Conservation (phyloP, 2,329 filamentous ascomycete genomes). For the Apiospora aurea region DNA sequence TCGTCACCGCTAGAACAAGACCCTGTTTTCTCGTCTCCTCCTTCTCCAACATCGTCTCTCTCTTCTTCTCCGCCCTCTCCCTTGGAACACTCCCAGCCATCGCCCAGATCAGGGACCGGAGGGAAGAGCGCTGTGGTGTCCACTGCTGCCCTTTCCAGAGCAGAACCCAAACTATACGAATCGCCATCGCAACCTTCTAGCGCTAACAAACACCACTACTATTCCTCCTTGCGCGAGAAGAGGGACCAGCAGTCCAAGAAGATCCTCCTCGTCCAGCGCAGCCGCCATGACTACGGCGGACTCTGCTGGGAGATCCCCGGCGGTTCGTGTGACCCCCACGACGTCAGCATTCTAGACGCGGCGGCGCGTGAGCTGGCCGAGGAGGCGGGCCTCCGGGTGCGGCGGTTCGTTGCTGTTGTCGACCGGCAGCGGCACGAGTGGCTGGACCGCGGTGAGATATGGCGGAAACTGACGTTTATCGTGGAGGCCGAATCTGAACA, state of each 20-base stretch:
- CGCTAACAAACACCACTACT: background rate
- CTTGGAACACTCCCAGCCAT: background rate
- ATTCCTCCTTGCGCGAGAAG: background rate
- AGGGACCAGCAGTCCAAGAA: background rate
- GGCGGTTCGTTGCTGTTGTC: slow-evolving; percentile 44
- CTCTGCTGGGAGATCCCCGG: slow-evolving; percentile 57
- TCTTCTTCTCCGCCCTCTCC: background rate
- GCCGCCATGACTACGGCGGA: slow-evolving; percentile 52
- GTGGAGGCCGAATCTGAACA: slow-evolving; percentile 24
- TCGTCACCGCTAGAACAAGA: background rate
- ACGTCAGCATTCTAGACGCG: slow-evolving; percentile 50
- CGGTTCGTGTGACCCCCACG: slow-evolving; percentile 52
- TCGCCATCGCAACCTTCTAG: background rate
- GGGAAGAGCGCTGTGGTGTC: too few species aligned
- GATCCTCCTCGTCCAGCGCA: slow-evolving; percentile 56
- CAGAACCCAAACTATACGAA: background rate
- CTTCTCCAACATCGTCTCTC: background rate
- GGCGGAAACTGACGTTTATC: slow-evolving; percentile 32
- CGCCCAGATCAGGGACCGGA: background rate
- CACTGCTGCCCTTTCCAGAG: background rate
- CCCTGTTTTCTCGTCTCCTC: background rate
- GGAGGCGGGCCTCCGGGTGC: slow-evolving; percentile 29
- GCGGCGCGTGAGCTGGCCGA: slow-evolving; percentile 57
- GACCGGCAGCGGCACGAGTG: slow-evolving; percentile 43
- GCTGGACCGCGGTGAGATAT: slow-evolving; percentile 37